Percentiles rank a stretch among this genome's conserved stretches.
Conservation (phyloP, 495 filamentous ascomycete species). For the Mycothermus thermophilus region DNA sequence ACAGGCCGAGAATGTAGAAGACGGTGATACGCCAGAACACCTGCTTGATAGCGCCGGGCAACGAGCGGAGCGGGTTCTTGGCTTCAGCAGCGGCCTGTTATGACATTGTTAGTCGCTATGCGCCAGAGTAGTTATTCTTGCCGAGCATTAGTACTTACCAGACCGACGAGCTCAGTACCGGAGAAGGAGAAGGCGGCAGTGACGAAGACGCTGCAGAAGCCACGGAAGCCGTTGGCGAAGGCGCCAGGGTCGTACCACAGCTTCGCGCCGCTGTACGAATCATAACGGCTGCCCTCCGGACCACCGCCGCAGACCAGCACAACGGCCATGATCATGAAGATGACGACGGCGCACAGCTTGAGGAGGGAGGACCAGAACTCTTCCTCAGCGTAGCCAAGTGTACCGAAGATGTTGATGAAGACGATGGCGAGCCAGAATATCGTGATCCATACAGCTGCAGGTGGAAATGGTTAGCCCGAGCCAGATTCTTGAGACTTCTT, state of each 20-base stretch:
- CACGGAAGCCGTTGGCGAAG: conserved; percentile 55
- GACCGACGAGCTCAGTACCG: conserved; percentile 59
- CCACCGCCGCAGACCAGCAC: conserved; percentile 57
- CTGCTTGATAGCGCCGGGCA: conserved; percentile 57
- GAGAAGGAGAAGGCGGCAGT: conserved; percentile 61
- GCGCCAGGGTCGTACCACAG: conserved; percentile 59
- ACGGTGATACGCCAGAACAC: conserved; percentile 59
- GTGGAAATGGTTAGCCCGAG: no score
- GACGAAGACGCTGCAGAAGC: conserved; percentile 60
- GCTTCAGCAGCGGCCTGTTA: conserved; percentile 63
- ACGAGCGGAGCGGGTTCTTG: conserved; percentile 45
- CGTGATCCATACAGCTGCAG: conserved; percentile 51
- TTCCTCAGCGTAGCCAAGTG: conserved; percentile 61
- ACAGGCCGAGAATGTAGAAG: conserved; percentile 62
- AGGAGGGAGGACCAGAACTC: conserved; percentile 39
- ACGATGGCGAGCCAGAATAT: conserved; percentile 40
- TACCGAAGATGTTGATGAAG: conserved; percentile 58
- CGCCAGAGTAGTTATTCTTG: no score
- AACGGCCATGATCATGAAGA: conserved; percentile 61
- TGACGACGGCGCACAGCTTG: conserved; percentile 46
- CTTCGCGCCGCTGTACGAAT: conserved; percentile 44
- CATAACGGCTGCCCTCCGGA: conserved; percentile 32
- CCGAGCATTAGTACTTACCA: no score
- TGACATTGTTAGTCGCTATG: no score
- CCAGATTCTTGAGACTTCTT: no score